Conservation (phyloP, 192 early-diverging fungal species). For the Entomortierella chlamydospora region DNA sequence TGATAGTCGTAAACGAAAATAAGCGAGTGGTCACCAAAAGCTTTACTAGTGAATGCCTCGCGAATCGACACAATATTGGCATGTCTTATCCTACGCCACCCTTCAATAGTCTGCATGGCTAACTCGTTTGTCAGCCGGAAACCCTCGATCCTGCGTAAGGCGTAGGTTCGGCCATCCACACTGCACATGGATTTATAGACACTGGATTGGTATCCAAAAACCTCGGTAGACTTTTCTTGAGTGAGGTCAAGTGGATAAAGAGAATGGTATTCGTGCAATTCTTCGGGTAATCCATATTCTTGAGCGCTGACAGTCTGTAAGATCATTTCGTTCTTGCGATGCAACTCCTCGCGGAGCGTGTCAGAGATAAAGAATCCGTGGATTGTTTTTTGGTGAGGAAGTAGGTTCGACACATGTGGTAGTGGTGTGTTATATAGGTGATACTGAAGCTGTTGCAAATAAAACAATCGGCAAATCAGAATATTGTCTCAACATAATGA, state of each 20-base stretch:
- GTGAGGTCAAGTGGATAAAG: slow-evolving; percentile 72
- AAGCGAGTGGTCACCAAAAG: slow-evolving; percentile 97
- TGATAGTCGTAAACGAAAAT: slow-evolving; percentile 96
- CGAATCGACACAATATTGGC: slow-evolving; percentile 87
- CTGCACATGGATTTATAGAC: slow-evolving; percentile 90
- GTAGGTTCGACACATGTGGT: slow-evolving; percentile 75
- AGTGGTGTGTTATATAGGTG: slow-evolving; percentile 81
- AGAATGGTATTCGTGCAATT: slow-evolving; percentile 92
- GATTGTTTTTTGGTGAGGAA: slow-evolving; percentile 81
- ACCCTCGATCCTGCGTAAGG: slow-evolving; percentile 85
- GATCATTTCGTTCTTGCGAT: slow-evolving; percentile 74
- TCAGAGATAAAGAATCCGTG: slow-evolving; percentile 91
- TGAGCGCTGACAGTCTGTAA: slow-evolving; percentile 59
- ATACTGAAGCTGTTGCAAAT: slow-evolving; percentile 73
- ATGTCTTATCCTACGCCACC: slow-evolving; percentile 86
- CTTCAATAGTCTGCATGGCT: slow-evolving; percentile 86
- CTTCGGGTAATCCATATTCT: slow-evolving; percentile 75
- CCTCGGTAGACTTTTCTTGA: slow-evolving; percentile 66
- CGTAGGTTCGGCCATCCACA: slow-evolving; percentile 88
- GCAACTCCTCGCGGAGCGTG: slow-evolving; percentile 82
- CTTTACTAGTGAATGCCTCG: slow-evolving; percentile 96
- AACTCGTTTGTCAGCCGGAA: slow-evolving; percentile 81
- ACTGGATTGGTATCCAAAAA: slow-evolving; percentile 76
- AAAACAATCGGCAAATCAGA: background rate
- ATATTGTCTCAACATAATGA: background rate